Conservation (phyloP, 805 yeast species). For the Zygosaccharomyces bailii region DNA sequence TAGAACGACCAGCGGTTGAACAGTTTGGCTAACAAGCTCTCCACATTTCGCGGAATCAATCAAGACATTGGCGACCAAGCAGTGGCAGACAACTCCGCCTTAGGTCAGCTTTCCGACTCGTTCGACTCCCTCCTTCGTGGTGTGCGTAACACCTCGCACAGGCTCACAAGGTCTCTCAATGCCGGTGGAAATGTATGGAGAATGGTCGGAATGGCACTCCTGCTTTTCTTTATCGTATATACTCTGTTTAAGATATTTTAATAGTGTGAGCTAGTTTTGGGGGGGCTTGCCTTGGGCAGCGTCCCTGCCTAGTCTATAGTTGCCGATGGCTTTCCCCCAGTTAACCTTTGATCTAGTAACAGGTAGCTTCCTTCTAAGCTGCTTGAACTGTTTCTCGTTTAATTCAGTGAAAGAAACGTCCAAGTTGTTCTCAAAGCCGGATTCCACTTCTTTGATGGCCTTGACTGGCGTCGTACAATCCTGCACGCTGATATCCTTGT, state of each 20-base stretch:
- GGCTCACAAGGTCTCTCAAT: constrained; percentile 52
- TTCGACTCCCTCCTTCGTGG: constrained; percentile 47
- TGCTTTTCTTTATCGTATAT: constrained; percentile 54
- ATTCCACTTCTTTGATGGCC: constrained; percentile 55
- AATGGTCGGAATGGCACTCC: constrained; percentile 55
- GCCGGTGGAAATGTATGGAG: constrained; percentile 59
- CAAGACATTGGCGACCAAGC: constrained; percentile 67
- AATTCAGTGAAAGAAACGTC: constrained; percentile 62
- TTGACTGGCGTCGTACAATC: constrained; percentile 36
- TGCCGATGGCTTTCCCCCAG: constrained; percentile 94
- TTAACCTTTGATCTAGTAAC: constrained; percentile 86
- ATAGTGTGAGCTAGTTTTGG: background rate
- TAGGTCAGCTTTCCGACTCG: constrained; percentile 47
- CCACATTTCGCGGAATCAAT: constrained; percentile 61
- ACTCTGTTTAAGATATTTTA: constrained; percentile 49
- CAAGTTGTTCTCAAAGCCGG: constrained; percentile 53
- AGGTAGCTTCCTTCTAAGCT: constrained; percentile 85
- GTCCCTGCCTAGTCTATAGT: constrained; percentile 81
- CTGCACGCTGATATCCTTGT: constrained; percentile 34
- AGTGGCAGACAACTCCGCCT: constrained; percentile 45
- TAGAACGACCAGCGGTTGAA: constrained; percentile 64
- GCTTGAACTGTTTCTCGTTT: constrained; percentile 79
- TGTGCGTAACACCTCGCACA: constrained; percentile 49
- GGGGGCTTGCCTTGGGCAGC: constrained; percentile 47
- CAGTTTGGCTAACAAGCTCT: constrained; percentile 60